A percentile compares a stretch with the other conserved stretches of the same genome.
Conservation (phyloP, 2,329 filamentous ascomycete genomes). For the Teratosphaeriaceae sp. region DNA sequence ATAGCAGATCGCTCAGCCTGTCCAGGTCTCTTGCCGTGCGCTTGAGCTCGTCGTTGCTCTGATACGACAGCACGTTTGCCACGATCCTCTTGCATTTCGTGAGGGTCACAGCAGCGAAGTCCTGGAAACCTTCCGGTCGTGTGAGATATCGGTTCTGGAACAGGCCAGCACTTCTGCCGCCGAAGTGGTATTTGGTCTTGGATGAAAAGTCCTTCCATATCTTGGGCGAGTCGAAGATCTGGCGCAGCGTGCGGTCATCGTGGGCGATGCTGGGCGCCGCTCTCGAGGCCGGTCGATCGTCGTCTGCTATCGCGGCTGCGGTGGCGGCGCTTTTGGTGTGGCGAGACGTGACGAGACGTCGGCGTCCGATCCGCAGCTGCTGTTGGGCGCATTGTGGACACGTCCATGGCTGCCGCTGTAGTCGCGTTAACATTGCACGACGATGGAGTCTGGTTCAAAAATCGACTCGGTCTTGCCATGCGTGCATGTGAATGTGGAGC, state of each 20-base stretch:
- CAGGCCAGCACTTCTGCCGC: conserved; percentile 57
- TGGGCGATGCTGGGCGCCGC: conserved; percentile 38
- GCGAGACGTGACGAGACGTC: conserved; percentile 22
- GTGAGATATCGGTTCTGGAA: conserved; percentile 92
- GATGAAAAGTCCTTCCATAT: conserved; percentile 63
- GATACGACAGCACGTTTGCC: conserved; percentile 64
- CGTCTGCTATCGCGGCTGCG: conserved; percentile 25
- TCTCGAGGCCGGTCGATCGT: conserved; percentile 30
- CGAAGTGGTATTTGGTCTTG: conserved; percentile 37
- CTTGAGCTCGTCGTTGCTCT: conserved; percentile 64
- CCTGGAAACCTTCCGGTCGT: conserved; percentile 72
- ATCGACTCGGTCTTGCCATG: neutral
- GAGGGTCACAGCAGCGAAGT: conserved; percentile 73
- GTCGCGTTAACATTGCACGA: conserved; percentile 34
- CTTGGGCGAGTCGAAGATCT: conserved; percentile 72
- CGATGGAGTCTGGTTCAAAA: conserved; percentile 1
- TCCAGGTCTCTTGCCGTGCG: conserved; percentile 75
- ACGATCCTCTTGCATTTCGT: conserved; percentile 75
- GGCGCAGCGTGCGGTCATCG: conserved; percentile 69
- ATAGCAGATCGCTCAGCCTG: conserved; percentile 84
- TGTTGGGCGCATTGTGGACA: conserved; percentile 52
- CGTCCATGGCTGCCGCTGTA: conserved; percentile 49
- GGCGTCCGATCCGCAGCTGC: conserved; percentile 21
- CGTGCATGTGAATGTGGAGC: neutral
- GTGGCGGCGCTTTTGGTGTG: conserved; percentile 31